These are phyloP conservation scores for Neurospora sp. DNA, from an alignment of 495 filamentous ascomycete genomes.

Conservation along the genomic window DNA sequence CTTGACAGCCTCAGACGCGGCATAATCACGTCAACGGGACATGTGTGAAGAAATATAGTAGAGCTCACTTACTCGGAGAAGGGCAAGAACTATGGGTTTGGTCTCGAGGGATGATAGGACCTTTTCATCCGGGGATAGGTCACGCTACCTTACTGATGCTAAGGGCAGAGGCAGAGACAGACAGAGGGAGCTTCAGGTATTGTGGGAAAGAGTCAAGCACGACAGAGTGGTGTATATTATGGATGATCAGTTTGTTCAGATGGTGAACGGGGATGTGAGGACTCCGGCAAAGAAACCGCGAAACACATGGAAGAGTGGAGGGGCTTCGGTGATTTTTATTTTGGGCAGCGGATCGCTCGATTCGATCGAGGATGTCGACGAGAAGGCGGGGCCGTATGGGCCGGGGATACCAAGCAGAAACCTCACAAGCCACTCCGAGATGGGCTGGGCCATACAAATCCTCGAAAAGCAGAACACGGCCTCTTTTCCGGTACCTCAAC, in stretches of 20 bases:
- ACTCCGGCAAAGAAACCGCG: slow-evolving; percentile 5
- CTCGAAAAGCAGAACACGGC: background rate
- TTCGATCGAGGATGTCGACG: slow-evolving; percentile 4
- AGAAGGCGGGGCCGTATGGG: slow-evolving; percentile 3
- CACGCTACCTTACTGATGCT: background rate
- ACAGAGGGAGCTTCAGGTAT: background rate
- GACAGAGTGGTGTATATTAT: background rate
- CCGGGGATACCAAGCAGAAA: background rate
- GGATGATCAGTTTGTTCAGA: background rate
- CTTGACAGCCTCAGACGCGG: background rate
- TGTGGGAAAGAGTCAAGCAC: background rate
- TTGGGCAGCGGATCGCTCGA: slow-evolving; percentile 7
- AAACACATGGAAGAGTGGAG: slow-evolving; percentile 11
- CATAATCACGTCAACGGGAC: background rate
- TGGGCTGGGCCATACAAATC: background rate
- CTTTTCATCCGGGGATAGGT: background rate
- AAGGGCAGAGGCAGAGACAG: background rate
- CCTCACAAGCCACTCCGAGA: background rate
- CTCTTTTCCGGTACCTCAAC: background rate
- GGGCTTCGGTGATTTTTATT: slow-evolving; percentile 11
- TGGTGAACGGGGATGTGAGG: background rate
- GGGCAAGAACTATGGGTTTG: background rate
- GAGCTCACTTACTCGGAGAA: background rate
- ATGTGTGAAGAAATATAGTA: background rate
- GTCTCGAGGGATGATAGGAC: background rate